Evolutionary conservation across 306 rosid species (phyloP), one percentile per base, ranked within the genome.

Genomic region (Rosa lucieae): DNA sequence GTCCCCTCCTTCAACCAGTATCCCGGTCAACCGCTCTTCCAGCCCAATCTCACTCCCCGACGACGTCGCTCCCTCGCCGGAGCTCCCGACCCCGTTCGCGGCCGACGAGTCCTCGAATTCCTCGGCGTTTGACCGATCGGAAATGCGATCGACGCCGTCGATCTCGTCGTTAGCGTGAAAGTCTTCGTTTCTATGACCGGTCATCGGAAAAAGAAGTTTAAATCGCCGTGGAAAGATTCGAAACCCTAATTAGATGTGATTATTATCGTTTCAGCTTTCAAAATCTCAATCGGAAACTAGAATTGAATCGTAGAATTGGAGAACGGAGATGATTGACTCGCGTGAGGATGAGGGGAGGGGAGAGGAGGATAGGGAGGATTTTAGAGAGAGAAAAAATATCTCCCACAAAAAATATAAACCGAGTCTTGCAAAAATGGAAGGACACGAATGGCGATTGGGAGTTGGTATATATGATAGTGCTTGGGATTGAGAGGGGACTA

Each of bases 1-100:
- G 56, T 90, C 97, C 1, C 87, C 82, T 74, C 89, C 91, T 0
- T 87, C 97, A 18, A 89, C 94, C 11, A 95, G 87, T 40, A 92
- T 88, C 53, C 88, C 94, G 70, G 97, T 84, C 88, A 89, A 82
- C 67, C 97, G 90, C 83, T 92, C 94, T 81, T 94, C 88, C 3
- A 92, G 80, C 65, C 91, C 90, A 55, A 76, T 70, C 90, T 87
- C 94, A 3, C 81, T 84, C 85, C 89, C 84, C 77, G 87, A 67
- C 78, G 81, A 82, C 42, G 82, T 13, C 67, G 39, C 74, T 70
- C 83, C 80, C 46, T 40, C 76, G 8, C 87, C 67, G 73, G 85
- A 85, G 75, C 79, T 61, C 67, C 75, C 92, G n/a, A 26, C 84
- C 12, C 70, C 80, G 46, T 48, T 82, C 32, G 82, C 52, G 18